Conservation (phyloP, 805 yeast species). For the Debaryomyces tyrocola region DNA sequence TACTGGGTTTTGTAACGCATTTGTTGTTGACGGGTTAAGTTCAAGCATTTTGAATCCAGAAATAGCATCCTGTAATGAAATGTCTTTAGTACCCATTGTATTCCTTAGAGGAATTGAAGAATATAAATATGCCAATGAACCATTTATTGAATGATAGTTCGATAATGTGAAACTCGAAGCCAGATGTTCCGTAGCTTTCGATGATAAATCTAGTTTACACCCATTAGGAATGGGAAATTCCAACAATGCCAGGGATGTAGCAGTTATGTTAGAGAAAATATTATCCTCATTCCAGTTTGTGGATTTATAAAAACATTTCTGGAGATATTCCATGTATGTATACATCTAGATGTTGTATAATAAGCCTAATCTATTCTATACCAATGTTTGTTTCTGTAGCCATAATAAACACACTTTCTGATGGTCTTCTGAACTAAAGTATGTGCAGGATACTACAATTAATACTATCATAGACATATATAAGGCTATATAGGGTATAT, state of each 20-base stretch:
- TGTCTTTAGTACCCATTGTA: slow-evolving; percentile 49
- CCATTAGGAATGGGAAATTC: slow-evolving; percentile 76
- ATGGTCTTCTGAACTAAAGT: not conserved
- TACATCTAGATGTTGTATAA: slow-evolving; percentile 46
- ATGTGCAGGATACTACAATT: slow-evolving; percentile 3
- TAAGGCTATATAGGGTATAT: not conserved
- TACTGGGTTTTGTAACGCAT: slow-evolving; percentile 2
- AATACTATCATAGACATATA: too few species aligned
- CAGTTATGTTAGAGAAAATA: slow-evolving; percentile 70
- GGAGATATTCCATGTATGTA: slow-evolving; percentile 84
- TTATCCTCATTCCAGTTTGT: slow-evolving; percentile 82
- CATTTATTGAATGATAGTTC: slow-evolving; percentile 64
- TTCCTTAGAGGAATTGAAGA: slow-evolving; percentile 57
- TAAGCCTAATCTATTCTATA: too few species aligned
- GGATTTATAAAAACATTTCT: slow-evolving; percentile 63
- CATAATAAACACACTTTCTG: not conserved
- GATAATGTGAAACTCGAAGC: slow-evolving; percentile 73
- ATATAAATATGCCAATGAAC: slow-evolving; percentile 81
- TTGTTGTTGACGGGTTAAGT: slow-evolving; percentile 32
- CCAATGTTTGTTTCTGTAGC: too few species aligned
- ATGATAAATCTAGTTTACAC: slow-evolving; percentile 61
- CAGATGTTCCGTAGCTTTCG: slow-evolving; percentile 66
- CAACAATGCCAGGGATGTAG: slow-evolving; percentile 67
- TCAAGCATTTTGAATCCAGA: slow-evolving; percentile 65
- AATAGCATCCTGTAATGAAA: slow-evolving; percentile 65